phyloP scores from a whole-genome alignment of 2,329 filamentous ascomycete species.

The Aspergillus aculeatus region DNA sequence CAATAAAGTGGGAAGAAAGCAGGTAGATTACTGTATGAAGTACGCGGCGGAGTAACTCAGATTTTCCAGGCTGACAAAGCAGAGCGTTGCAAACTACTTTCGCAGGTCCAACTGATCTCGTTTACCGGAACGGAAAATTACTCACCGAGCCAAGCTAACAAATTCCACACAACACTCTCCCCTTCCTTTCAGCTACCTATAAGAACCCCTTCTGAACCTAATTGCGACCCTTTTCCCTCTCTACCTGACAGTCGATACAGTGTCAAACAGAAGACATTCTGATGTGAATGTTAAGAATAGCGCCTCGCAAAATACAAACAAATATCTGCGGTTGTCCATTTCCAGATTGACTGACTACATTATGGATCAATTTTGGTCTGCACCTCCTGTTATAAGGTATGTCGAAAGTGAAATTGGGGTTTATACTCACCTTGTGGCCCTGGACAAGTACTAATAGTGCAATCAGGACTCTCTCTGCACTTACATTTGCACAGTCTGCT shows the following conservation, averaged over 20 bases:
- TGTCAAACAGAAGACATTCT: neutral
- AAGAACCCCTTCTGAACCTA: neutral
- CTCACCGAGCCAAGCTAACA: slow-evolving; percentile 6
- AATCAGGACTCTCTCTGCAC: slow-evolving; percentile 65
- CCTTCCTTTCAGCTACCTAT: neutral
- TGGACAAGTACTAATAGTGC: slow-evolving; percentile 35
- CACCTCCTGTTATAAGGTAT: slow-evolving; percentile 67
- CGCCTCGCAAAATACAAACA: neutral
- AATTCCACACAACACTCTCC: slow-evolving; percentile 19
- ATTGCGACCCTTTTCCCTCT: slow-evolving; percentile 2
- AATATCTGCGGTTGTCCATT: neutral
- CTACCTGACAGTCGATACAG: neutral
- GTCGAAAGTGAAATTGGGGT: neutral
- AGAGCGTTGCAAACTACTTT: no score
- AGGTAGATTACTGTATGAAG: no score
- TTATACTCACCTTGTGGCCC: neutral
- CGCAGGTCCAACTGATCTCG: neutral
- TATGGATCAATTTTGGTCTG: slow-evolving; percentile 64
- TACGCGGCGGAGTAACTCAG: no score
- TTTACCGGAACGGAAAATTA: slow-evolving; percentile 20
- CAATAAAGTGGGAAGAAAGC: no score
- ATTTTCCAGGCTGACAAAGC: no score
- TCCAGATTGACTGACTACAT: slow-evolving; percentile 13
- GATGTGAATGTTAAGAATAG: neutral
- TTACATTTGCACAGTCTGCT: slow-evolving; percentile 62